Conservation (phyloP, 345 rosid genomes). For the Lumnitzera racemosa region DNA sequence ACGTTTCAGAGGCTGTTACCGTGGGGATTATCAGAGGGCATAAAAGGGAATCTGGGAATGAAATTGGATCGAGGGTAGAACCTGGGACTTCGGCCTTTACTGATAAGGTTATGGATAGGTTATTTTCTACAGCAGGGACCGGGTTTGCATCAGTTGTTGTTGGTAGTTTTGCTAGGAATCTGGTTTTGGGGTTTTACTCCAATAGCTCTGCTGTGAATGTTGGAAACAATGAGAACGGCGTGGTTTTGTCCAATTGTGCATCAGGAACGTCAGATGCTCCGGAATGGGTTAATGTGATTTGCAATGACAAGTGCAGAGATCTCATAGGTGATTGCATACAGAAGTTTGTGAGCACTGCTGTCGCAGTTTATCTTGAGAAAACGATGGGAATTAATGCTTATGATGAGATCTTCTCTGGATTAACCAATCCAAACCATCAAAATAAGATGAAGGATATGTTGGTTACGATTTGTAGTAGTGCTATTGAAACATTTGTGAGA, state of each 20-base stretch:
- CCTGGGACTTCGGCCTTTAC: slow-evolving; percentile 23
- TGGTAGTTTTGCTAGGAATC: slow-evolving; percentile 90
- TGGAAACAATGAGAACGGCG: slow-evolving; percentile 3
- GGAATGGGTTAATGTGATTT: slow-evolving; percentile 46
- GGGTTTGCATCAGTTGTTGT: slow-evolving; percentile 81
- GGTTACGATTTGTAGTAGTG: slow-evolving; percentile 70
- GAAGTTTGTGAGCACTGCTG: slow-evolving; percentile 72
- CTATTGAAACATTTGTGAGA: slow-evolving; percentile 66
- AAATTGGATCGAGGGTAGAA: slow-evolving; percentile 6
- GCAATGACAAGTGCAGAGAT: slow-evolving; percentile 54
- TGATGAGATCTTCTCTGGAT: slow-evolving; percentile 69
- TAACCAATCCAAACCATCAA: slow-evolving; percentile 84
- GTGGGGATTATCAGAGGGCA: slow-evolving; percentile 60
- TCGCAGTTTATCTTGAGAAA: slow-evolving; percentile 86
- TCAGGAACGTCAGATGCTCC: slow-evolving; percentile 30
- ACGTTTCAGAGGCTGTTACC: slow-evolving; percentile 58
- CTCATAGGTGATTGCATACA: slow-evolving; percentile 72
- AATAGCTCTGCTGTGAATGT: slow-evolving; percentile 18
- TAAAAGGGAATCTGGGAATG: slow-evolving; percentile 10
- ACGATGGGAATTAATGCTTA: slow-evolving; percentile 72
- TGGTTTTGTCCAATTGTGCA: slow-evolving; percentile 7
- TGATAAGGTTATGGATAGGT: slow-evolving; percentile 61
- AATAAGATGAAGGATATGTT: slow-evolving; percentile 51
- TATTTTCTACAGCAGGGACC: slow-evolving; percentile 59
- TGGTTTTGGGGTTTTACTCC: slow-evolving; percentile 73